Conservation (phyloP, 768 basidiomycete genomes). For the Naematelia encephala region DNA sequence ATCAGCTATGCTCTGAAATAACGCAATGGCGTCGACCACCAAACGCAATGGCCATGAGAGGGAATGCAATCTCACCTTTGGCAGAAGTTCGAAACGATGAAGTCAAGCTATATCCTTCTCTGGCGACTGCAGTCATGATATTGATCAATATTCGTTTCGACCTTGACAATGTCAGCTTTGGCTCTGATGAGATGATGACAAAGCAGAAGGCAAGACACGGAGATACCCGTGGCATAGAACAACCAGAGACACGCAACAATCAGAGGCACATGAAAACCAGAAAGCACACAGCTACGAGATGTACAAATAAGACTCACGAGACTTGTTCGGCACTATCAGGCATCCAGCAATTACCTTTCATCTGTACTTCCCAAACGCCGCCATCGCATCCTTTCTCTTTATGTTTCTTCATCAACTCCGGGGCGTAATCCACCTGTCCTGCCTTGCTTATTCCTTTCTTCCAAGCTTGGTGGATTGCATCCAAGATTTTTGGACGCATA, state of each 20-base stretch:
- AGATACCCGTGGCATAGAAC: too few species aligned
- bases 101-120: slow-evolving; percentile 33
- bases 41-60: too few species aligned
- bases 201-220: background rate
- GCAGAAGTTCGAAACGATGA: slow-evolving; percentile 40
- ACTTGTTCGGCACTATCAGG: slow-evolving; percentile 37
- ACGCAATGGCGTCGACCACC: too few species aligned
- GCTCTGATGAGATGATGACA: background rate
- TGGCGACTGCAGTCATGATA: slow-evolving; percentile 39
- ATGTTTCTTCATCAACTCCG: slow-evolving; percentile 37
- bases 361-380: slow-evolving; percentile 40
- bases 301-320: slow-evolving; percentile 25
- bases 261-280: too few species aligned
- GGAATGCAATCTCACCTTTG: slow-evolving; percentile 32
- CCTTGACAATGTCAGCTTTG: slow-evolving; percentile 14
- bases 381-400: slow-evolving; percentile 39
- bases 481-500: slow-evolving; percentile 29
- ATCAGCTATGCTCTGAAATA: background rate
- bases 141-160: slow-evolving; percentile 40
- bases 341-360: slow-evolving; percentile 38
- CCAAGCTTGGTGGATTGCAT: slow-evolving; percentile 34
- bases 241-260: too few species aligned
- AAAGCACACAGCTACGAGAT: too few species aligned
- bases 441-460: slow-evolving; percentile 28
- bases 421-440: slow-evolving; percentile 33